Conservation (phyloP, 1,284 basidiomycete species). For the Ceraceosorus guamensis region DNA sequence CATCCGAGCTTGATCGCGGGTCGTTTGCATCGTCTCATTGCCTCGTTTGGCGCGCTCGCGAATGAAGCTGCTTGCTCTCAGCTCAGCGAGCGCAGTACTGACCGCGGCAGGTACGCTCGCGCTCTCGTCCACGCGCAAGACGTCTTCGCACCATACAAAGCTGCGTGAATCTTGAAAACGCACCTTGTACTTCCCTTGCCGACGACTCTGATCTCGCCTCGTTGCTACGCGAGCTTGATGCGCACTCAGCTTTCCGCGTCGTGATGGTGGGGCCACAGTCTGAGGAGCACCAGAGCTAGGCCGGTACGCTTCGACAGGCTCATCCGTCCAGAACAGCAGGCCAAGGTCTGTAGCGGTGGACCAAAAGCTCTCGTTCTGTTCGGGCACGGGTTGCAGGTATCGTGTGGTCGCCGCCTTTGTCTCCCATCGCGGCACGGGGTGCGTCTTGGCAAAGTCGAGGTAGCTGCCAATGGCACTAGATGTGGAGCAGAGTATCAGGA, state of each 20-base stretch:
- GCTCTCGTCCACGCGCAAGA: not conserved
- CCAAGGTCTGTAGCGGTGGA: too few species aligned
- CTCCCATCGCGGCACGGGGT: not conserved
- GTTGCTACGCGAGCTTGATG: too few species aligned
- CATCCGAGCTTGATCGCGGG: not conserved
- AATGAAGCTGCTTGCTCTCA: not conserved
- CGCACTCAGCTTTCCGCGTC: not conserved
- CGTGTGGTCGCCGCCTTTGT: not conserved
- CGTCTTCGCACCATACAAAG: not conserved
- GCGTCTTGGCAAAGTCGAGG: not conserved
- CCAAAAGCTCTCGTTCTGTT: too few species aligned
- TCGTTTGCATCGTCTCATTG: not conserved
- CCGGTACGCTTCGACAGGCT: too few species aligned
- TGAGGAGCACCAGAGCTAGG: too few species aligned
- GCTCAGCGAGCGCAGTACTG: not conserved
- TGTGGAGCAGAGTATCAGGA: not conserved
- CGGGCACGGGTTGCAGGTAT: too few species aligned
- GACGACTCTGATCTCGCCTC: too few species aligned
- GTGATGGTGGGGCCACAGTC: not conserved
- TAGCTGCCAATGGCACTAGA: not conserved
- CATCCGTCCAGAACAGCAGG: not conserved
- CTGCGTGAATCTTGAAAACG: not conserved
- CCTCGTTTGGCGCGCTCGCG: too few species aligned
- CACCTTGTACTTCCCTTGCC: too few species aligned
- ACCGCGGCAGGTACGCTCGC: not conserved